These are phyloP conservation scores for Stagonosporopsis rhizophila DNA, from an alignment of 2,329 filamentous ascomycete species.

Conservation along the genomic window DNA sequence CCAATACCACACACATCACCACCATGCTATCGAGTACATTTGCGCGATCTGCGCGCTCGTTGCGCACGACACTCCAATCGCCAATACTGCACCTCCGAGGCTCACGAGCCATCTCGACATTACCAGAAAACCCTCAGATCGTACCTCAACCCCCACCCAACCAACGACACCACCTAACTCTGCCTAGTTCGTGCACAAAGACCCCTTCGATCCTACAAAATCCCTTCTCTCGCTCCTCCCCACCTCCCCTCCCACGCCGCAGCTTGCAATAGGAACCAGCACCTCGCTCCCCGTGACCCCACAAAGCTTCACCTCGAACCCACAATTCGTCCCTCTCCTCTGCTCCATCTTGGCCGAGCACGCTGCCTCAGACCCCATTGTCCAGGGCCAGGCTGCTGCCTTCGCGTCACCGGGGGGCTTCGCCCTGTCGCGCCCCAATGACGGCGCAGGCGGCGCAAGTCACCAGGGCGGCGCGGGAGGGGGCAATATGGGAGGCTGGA, in stretches of 20 bases:
- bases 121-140: constrained; percentile 55
- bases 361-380: constrained; percentile 63
- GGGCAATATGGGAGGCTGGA: constrained; percentile 65
- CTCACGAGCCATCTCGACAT: constrained; percentile 45
- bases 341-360: constrained; percentile 63
- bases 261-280: constrained; percentile 63
- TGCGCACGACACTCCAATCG: constrained; percentile 18
- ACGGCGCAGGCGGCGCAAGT: constrained; percentile 62
- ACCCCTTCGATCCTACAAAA: constrained; percentile 48
- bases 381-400: constrained; percentile 65
- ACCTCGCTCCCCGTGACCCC: constrained; percentile 63
- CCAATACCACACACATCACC: not conserved
- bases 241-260: constrained; percentile 59
- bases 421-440: constrained; percentile 53
- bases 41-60: constrained; percentile 28
- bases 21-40: constrained; percentile 33
- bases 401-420: constrained; percentile 66
- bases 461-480: constrained; percentile 66
- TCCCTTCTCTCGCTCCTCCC: constrained; percentile 65
- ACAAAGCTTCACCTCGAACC: constrained; percentile 63
- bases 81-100: constrained; percentile 32
- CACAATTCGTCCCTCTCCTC: constrained; percentile 62
- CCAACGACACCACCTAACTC: constrained; percentile 6
- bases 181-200: constrained; percentile 58
- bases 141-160: constrained; percentile 27